Evolutionary conservation across 2,329 filamentous ascomycete species (phyloP).

Genomic region (Aspergillus floridensis): DNA sequence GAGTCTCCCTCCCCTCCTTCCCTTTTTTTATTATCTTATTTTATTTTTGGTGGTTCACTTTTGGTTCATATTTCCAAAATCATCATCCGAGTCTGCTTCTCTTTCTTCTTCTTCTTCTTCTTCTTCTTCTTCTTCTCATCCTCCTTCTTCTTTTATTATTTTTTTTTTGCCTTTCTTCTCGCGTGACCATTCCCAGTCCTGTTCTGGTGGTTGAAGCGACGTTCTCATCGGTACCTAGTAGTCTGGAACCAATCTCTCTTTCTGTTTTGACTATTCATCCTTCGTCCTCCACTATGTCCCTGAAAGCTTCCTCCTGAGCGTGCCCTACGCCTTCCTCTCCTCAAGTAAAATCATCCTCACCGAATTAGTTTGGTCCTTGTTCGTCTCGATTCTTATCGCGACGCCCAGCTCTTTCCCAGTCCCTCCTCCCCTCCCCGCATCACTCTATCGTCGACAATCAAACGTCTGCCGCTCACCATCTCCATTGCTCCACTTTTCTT

Average conservation of each 20-base stretch:
- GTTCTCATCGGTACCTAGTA: too few relatives aligned
- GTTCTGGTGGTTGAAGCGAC: too few relatives aligned
- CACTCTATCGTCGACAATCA: not conserved
- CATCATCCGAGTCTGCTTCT: not conserved
- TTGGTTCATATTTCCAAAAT: not conserved
- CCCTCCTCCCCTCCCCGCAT: too few relatives aligned
- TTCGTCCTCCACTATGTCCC: not conserved
- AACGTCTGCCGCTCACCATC: not conserved
- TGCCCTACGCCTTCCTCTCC: not conserved
- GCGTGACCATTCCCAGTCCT: not conserved
- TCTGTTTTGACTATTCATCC: not conserved
- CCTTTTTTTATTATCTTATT: not conserved
- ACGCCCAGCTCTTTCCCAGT: not conserved
- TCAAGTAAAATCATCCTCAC: not conserved
- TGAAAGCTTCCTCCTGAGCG: not conserved
- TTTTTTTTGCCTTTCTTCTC: conserved; percentile 1
- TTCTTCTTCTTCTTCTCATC: not conserved
- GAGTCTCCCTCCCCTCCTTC: not conserved
- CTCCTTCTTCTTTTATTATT: conserved; percentile 2
- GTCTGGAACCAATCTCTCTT: not conserved
- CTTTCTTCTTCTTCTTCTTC: not conserved
- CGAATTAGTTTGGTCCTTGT: not conserved
- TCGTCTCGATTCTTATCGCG: not conserved
- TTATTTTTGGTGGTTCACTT: not conserved
- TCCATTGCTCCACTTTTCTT: not conserved